These are phyloP conservation scores for Coniferiporia sulphurascens DNA, from an alignment of 1,284 basidiomycete species.

Conservation along the genomic window DNA sequence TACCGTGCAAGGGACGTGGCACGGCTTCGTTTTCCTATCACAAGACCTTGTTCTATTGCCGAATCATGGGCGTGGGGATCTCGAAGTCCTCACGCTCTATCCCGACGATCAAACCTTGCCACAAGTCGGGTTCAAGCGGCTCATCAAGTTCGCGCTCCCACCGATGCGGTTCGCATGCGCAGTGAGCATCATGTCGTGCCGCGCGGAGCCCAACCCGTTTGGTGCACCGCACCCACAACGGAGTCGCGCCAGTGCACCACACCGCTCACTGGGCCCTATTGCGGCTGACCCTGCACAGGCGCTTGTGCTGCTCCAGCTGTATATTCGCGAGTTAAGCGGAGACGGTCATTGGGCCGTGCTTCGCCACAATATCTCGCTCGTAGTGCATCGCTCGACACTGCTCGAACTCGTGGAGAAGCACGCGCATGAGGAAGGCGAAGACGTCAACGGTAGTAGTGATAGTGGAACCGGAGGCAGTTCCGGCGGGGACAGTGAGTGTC, in stretches of 20 bases:
- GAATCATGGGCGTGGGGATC: slow-evolving; percentile 29
- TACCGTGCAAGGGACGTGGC: slow-evolving; percentile 30
- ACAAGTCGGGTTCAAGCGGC: slow-evolving; percentile 13
- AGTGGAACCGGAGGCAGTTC: too few species aligned
- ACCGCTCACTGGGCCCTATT: slow-evolving; percentile 26
- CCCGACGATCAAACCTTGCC: slow-evolving; percentile 15
- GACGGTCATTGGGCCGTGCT: slow-evolving; percentile 16
- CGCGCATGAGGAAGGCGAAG: not conserved
- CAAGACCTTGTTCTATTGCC: slow-evolving; percentile 37
- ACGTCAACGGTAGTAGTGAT: too few species aligned
- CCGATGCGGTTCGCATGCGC: slow-evolving; percentile 24
- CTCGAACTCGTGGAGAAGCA: slow-evolving; percentile 21
- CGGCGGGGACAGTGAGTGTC: too few species aligned
- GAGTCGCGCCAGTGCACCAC: slow-evolving; percentile 4
- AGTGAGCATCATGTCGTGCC: slow-evolving; percentile 34
- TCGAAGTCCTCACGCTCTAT: slow-evolving; percentile 33
- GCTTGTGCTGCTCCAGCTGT: slow-evolving; percentile 38
- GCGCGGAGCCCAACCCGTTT: slow-evolving; percentile 42
- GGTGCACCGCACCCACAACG: slow-evolving; percentile 18
- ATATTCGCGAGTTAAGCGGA: slow-evolving; percentile 22
- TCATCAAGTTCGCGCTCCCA: slow-evolving; percentile 33
- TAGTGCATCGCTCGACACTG: slow-evolving; percentile 36
- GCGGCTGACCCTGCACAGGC: slow-evolving; percentile 32
- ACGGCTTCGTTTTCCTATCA: slow-evolving; percentile 38
- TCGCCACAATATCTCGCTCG: slow-evolving; percentile 30